Percentiles rank a stretch among this genome's conserved stretches.
phyloP scores from a whole-genome alignment of 352 stramenopile species.

The Elongisporangium anandrum region DNA sequence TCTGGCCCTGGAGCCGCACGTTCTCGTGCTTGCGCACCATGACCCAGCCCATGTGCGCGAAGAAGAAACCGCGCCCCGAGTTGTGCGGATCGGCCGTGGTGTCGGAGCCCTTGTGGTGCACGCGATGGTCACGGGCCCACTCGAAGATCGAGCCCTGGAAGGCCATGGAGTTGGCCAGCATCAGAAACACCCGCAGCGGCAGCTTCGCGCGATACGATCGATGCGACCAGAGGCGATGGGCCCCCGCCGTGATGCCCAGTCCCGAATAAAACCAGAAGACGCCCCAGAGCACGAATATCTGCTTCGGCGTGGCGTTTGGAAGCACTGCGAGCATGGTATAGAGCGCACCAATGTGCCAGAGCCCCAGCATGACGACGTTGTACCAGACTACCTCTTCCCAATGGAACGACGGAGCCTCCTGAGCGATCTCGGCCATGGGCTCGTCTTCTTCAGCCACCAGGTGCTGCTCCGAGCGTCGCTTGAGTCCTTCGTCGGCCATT shows the following conservation, averaged over 20 bases:
- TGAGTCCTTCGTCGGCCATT: background rate
- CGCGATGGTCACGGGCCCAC: conserved; percentile 97
- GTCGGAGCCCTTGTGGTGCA: conserved; percentile 99
- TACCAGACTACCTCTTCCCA: conserved; percentile 56
- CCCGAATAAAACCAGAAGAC: conserved; percentile 59
- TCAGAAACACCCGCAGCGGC: conserved; percentile 91
- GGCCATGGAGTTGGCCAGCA: conserved; percentile 98
- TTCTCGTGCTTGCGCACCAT: conserved; percentile 97
- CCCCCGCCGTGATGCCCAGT: conserved; percentile 94
- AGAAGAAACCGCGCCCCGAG: conserved; percentile 97
- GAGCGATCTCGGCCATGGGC: conserved; percentile 11
- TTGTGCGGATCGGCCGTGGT: conserved; percentile 95
- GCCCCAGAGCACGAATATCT: conserved; percentile 37
- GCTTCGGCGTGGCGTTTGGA: conserved; percentile 14
- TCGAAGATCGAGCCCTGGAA: conserved; percentile 97
- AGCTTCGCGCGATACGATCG: conserved; percentile 90
- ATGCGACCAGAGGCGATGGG: conserved; percentile 95
- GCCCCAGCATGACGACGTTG: conserved; percentile 40
- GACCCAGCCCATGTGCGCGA: conserved; percentile 98
- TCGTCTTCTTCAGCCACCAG: conserved; percentile 11
- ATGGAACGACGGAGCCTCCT: conserved; percentile 19
- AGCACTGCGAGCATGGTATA: conserved; percentile 42
- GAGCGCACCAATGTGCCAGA: conserved; percentile 47
- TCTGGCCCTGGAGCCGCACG: conserved; percentile 72
- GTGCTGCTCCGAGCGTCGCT: background rate